Base-by-base conservation (phyloP, 306 rosid species). In the Vicia faba region DNA sequence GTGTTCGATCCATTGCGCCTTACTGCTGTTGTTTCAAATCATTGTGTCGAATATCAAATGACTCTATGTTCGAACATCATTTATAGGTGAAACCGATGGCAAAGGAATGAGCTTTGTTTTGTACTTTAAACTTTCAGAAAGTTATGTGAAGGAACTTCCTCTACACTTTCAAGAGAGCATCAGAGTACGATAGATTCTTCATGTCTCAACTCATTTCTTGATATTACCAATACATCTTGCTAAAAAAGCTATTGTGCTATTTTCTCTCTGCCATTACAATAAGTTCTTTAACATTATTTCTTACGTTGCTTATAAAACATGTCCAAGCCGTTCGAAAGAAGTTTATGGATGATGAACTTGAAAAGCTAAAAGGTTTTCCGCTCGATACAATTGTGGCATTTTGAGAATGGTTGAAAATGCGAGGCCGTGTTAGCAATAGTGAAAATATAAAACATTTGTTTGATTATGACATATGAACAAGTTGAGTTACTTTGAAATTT, bases 11-110 rank as follows among this genome's bases (percentile, higher is more conserved):
- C n/a, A n/a, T n/a, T n/a, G n/a, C n/a, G n/a, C n/a, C n/a, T n/a
- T n/a, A n/a, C n/a, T n/a, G n/a, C n/a, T n/a, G n/a, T n/a, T n/a
- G n/a, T n/a, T n/a, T n/a, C n/a, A n/a, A n/a, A n/a, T n/a, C n/a
- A n/a, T n/a, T n/a, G n/a, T n/a, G n/a, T n/a, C n/a, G n/a, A n/a
- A n/a, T n/a, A n/a, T n/a, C n/a, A n/a, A n/a, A n/a, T n/a, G n/a
- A n/a, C n/a, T n/a, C n/a, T n/a, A n/a, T n/a, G n/a, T n/a, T n/a
- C n/a, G n/a, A n/a, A n/a, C n/a, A n/a, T n/a, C n/a, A n/a, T n/a
- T n/a, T n/a, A n/a, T n/a, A 83, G 97, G 95, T 5, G 99, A 90
- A 79, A 86, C 85, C 1, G 95, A 95, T 68, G 99, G 99, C 16
- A 95, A 95, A 84, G 99, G 99, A 78, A 78, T 85, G 89, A 88